Percentiles rank a stretch among this genome's conserved stretches.
phyloP scores from a whole-genome alignment of 306 rosid genomes.

The Arachis hypogaea region DNA sequence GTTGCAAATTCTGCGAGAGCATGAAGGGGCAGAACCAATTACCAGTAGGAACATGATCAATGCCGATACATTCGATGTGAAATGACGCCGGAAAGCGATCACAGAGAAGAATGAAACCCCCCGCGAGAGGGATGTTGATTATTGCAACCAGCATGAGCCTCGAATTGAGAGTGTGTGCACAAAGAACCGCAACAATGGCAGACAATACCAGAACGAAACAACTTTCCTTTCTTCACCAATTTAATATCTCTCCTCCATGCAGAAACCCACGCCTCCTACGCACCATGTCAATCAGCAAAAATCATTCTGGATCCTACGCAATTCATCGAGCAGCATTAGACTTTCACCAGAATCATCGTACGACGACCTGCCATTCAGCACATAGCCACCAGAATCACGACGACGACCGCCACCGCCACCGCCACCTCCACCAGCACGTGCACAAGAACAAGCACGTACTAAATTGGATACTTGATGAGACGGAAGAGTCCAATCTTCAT shows the following conservation, averaged over 20 bases:
- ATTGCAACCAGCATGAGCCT: constrained; percentile 63
- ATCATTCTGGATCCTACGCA: constrained; percentile 34
- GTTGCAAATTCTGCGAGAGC: constrained; percentile 59
- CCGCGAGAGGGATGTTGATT: constrained; percentile 61
- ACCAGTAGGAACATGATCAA: constrained; percentile 44
- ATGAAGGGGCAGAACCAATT: constrained; percentile 72
- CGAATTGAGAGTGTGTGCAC: constrained; percentile 52
- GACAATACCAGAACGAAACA: constrained; percentile 48
- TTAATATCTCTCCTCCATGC: constrained; percentile 2
- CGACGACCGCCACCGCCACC: not conserved
- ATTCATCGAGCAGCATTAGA: too few species aligned
- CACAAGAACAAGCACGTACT: not conserved
- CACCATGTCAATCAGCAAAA: constrained; percentile 47
- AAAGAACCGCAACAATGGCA: constrained; percentile 61
- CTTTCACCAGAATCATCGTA: too few species aligned
- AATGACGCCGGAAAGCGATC: constrained; percentile 65
- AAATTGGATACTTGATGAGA: too few species aligned
- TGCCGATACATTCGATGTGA: constrained; percentile 53
- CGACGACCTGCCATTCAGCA: too few species aligned
- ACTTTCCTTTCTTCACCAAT: constrained; percentile 41
- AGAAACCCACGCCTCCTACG: constrained; percentile 38
- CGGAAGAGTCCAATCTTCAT: not conserved
- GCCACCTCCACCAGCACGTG: too few species aligned
- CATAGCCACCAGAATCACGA: too few species aligned
- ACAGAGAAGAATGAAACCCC: constrained; percentile 63